Evolutionary conservation across 768 basidiomycete genomes (phyloP).

Genomic region (Hericium alpestre): DNA sequence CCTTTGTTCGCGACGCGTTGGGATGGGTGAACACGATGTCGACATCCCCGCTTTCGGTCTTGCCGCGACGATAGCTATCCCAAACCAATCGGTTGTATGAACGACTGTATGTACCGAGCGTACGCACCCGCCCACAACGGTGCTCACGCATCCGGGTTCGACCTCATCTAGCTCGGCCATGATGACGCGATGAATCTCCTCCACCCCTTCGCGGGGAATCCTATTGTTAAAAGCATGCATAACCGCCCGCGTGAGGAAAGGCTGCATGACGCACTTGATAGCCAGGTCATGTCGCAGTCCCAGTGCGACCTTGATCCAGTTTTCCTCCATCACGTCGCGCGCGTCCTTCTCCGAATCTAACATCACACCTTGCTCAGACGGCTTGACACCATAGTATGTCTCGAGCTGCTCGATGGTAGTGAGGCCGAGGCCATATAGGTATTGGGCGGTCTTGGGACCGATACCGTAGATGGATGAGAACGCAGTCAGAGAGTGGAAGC

Average conservation of each 20-base stretch:
- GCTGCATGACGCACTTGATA: conserved; percentile 25
- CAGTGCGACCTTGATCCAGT: conserved; percentile 42
- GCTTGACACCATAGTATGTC: conserved; percentile 45
- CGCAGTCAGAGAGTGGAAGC: conserved; percentile 44
- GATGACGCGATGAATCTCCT: conserved; percentile 61
- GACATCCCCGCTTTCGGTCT: conserved; percentile 70
- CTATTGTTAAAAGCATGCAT: conserved; percentile 20
- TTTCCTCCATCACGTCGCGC: conserved; percentile 14
- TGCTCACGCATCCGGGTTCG: conserved; percentile 57
- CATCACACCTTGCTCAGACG: conserved; percentile 6
- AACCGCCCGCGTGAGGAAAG: background rate
- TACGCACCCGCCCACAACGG: conserved; percentile 69
- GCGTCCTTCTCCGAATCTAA: conserved; percentile 3
- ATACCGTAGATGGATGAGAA: conserved; percentile 66
- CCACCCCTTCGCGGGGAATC: conserved; percentile 69
- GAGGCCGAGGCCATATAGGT: conserved; percentile 53
- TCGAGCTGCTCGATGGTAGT: conserved; percentile 63
- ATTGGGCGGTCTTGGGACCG: conserved; percentile 58
- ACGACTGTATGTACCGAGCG: background rate
- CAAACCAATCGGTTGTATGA: background rate
- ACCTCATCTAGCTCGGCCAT: conserved; percentile 55
- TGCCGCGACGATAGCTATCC: conserved; percentile 74
- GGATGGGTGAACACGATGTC: conserved; percentile 83
- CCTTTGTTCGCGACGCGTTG: conserved; percentile 42
- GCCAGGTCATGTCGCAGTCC: conserved; percentile 48